These are phyloP conservation scores for Sinapis alba DNA, from an alignment of 441 rosid species.

Conservation along the genomic window DNA sequence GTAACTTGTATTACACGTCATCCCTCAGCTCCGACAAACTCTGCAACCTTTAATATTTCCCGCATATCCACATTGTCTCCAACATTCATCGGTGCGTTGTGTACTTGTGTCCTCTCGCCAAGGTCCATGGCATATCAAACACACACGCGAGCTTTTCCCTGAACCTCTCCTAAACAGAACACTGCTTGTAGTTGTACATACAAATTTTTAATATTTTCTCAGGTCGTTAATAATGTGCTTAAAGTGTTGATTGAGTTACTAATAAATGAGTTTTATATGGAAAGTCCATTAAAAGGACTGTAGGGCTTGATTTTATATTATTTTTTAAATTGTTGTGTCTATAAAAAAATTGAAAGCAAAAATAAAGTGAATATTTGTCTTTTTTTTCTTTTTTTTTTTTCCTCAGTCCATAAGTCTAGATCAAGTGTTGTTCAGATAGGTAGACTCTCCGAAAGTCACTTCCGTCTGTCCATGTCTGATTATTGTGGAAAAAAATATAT, in stretches of 20 bases:
- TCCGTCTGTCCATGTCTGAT: too few relatives aligned
- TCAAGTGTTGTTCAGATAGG: too few relatives aligned
- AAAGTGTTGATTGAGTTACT: not conserved
- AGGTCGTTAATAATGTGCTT: not conserved
- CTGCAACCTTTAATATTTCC: not conserved
- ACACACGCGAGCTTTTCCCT: slow-evolving; percentile 3
- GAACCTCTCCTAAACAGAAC: not conserved
- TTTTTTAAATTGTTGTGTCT: too few relatives aligned
- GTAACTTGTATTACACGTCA: slow-evolving; percentile 27
- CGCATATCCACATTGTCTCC: slow-evolving; percentile 11
- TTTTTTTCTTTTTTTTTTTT: too few relatives aligned
- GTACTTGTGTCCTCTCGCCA: slow-evolving; percentile 11
- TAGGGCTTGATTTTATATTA: too few relatives aligned
- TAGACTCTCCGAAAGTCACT: too few relatives aligned
- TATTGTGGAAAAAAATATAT: too few relatives aligned
- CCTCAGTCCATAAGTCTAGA: too few relatives aligned
- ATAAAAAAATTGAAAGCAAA: too few relatives aligned
- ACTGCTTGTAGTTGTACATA: too few relatives aligned
- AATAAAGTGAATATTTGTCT: too few relatives aligned
- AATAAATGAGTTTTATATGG: not conserved
- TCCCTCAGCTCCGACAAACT: slow-evolving; percentile 2
- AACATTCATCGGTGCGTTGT: not conserved
- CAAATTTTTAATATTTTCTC: not conserved
- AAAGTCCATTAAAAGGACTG: too few relatives aligned
- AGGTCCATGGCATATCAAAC: not conserved